phyloP scores from a whole-genome alignment of 2,329 filamentous ascomycete species.

The Aspergillus sclerotialis region DNA sequence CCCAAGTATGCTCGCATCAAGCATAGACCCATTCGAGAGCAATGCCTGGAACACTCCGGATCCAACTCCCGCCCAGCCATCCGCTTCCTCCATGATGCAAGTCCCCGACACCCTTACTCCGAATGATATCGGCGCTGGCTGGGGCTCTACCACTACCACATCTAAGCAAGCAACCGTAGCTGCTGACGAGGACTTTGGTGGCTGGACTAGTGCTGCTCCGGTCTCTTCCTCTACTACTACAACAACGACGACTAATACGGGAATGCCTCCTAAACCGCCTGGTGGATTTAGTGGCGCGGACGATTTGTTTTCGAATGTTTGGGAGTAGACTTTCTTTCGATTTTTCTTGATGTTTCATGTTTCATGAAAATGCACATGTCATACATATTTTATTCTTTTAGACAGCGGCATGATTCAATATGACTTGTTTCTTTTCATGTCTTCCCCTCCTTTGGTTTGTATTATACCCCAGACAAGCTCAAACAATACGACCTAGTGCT shows the following conservation, averaged over 20 bases:
- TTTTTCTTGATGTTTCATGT: not conserved
- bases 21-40: conserved; percentile 73
- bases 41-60: conserved; percentile 73
- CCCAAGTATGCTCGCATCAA: conserved; percentile 25
- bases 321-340: conserved; percentile 53
- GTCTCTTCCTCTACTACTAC: conserved; percentile 36
- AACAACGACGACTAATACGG: conserved; percentile 31
- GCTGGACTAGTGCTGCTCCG: conserved; percentile 74
- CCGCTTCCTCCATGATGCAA: conserved; percentile 30
- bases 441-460: not conserved
- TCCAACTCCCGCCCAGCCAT: conserved; percentile 41
- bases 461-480: too few species aligned
- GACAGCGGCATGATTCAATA: not conserved
- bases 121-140: conserved; percentile 61
- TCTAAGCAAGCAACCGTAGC: conserved; percentile 53
- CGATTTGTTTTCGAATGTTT: conserved; percentile 93
- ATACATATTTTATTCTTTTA: too few species aligned
- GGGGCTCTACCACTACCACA: conserved; percentile 42
- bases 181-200: conserved; percentile 91
- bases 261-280: conserved; percentile 40
- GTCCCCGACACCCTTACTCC: conserved; percentile 42
- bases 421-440: not conserved
- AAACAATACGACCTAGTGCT: too few species aligned
- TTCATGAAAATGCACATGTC: not conserved
- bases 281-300: conserved; percentile 60